Evolutionary conservation across 768 basidiomycete species (phyloP), one percentile per base, ranked within the genome.

Genomic region (Podaxis sp.): DNA sequence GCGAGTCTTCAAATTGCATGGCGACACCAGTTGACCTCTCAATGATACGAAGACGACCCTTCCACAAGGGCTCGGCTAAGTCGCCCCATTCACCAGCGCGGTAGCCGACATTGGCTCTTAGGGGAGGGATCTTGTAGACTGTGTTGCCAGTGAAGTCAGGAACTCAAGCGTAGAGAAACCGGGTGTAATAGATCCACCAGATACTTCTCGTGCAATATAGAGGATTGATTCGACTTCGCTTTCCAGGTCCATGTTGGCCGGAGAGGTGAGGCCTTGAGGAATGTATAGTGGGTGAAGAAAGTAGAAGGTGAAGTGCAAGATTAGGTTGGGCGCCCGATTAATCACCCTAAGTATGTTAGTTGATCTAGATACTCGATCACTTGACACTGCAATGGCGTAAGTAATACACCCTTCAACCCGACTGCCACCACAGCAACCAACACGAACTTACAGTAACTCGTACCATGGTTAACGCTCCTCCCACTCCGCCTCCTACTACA

Each of bases 81-180:
- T 95, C 90, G 15, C 95, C 93, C 95, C 95, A 98, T 67, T 95
- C 92, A 59, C 88, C 89, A 11, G 95, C 95, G 58, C 93, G 89
- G 76, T 96, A 90, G 8, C 95, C 95, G 71, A 95, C 92, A 69
- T 94, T 91, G 42, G 82, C 83, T 70, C 86, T 93, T 69, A 95
- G 78, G 52, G 95, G 87, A 2, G 95, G 95, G 52, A 97, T 93
- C 79, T 89, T 93, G 81, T 89, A 96, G 40, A 96, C 95, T 96
- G 74, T 96, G 74, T 22, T 51, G n/a, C 30, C 42, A 49, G 46
- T 17, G 26, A 24, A 22, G 49, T 54, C 28, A 68, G 40, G 54
- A 48, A 62, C 42, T 48, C 44, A 28, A 63, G n/a, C 46, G 57
- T 52, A 65, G 63, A 57, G 52, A 19, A 40, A 28, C 51, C 24